A percentile compares a stretch with the other conserved stretches of the same genome.
phyloP scores from a whole-genome alignment of 2,329 filamentous ascomycete species.

The Amesomyces nigricolor region DNA sequence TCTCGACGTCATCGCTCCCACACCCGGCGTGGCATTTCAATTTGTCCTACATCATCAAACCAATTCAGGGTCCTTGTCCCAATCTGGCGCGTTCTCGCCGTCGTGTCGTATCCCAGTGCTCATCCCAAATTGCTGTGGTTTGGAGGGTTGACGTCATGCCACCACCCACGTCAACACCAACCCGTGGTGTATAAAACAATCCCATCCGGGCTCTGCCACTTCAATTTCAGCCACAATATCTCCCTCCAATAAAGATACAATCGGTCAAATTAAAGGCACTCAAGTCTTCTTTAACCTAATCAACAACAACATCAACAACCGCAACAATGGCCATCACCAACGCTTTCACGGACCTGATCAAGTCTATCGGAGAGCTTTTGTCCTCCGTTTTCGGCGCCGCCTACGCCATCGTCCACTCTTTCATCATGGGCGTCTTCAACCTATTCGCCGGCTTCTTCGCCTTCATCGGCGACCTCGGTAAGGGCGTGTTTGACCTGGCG shows the following conservation, averaged over 20 bases:
- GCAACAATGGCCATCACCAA: conserved; percentile 25
- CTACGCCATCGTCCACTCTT: conserved; percentile 25
- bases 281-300: background rate
- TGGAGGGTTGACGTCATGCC: conserved; percentile 15
- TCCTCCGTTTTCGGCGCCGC: conserved; percentile 23
- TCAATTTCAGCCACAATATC: background rate
- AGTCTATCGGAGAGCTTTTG: conserved; percentile 27
- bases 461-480: conserved; percentile 23
- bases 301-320: background rate
- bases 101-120: background rate
- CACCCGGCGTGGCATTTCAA: background rate
- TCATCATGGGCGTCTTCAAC: conserved; percentile 22
- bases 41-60: background rate
- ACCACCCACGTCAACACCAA: conserved; percentile 1
- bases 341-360: conserved; percentile 26
- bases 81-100: background rate
- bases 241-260: background rate
- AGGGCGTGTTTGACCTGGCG: conserved; percentile 24
- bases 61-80: background rate
- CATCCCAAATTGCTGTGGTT: background rate
- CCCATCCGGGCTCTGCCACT: background rate
- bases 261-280: background rate
- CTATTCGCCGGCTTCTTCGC: conserved; percentile 25
- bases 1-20: background rate
- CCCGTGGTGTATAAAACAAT: conserved; percentile 2